Evolutionary conservation across 805 yeast genomes (phyloP), one percentile per base, ranked within the genome.

Genomic region (Zygoascus flipseniorum): DNA sequence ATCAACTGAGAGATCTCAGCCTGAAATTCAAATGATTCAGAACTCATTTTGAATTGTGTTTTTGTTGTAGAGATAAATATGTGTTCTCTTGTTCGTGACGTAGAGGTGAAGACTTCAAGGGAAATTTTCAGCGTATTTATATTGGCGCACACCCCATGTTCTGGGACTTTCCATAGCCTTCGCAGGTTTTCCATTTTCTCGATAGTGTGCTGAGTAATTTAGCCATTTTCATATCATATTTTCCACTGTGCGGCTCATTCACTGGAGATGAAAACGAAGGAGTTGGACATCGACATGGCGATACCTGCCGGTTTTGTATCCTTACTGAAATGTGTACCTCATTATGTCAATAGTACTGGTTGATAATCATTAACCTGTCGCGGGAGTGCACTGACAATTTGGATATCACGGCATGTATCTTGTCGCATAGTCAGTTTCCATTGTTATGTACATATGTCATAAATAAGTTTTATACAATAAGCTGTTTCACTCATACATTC

Each of bases 1-100:
- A 93, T 86, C 83, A 93, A 82, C 95, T 93, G 99, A 85, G 98
- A 89, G 76, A 93, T 93, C 89, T 93, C 99, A 82, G 99, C 99
- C 76, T 95, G 97, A 77, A 93, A 93, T 80, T 92, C 98, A 60
- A 62, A 69, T 47, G 71, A 67, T 58, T 69, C 72, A 50, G 69
- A 62, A 47, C 92, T 53, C 51, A 48, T 48, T 42, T 42, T 42
- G 26, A 16, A 42, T 18, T 18, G 26, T 19, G 44, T 18, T 42
- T 42, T 42, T 35, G 16, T 35, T 13, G 39, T 35, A 35, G 39
- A 35, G 39, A 35, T 35, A 35, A 35, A 35, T 35, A 35, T 13
- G 39, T 35, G 39, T 35, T 35, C 39, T 35, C 39, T 35, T 35
- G 39, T 11, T 35, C 28, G 39, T 35, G 16, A 35, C 13, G 39